Evolutionary conservation across 106 monocot species (phyloP).

Genomic region (Allium cepa): DNA sequence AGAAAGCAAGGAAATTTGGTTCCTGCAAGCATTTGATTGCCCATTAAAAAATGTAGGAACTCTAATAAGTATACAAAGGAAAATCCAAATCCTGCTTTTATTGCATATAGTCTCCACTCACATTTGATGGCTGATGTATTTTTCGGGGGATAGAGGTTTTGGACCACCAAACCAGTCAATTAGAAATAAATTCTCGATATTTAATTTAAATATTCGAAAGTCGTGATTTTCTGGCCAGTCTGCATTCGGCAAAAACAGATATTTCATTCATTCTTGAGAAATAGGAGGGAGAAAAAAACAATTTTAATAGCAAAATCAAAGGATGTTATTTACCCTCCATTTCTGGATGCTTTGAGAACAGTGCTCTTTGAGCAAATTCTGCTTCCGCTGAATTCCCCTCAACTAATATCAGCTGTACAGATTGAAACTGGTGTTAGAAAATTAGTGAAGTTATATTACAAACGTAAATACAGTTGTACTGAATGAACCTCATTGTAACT

Average conservation of each 20-base stretch:
- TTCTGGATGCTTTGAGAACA: constrained; percentile 21
- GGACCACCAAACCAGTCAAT: constrained; percentile 35
- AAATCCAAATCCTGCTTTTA: no score
- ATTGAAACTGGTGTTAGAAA: no score
- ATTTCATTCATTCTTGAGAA: not conserved
- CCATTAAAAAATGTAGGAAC: no score
- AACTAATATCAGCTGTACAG: constrained; percentile 16
- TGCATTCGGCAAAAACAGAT: constrained; percentile 4
- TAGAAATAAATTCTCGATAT: constrained; percentile 28
- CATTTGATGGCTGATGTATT: constrained; percentile 18
- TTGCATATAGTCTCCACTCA: constrained; percentile 4
- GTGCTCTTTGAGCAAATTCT: constrained; percentile 11
- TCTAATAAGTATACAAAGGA: no score
- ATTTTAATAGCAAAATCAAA: no score
- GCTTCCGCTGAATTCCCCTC: constrained; percentile 10
- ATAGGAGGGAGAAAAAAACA: no score
- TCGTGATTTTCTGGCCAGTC: constrained; percentile 24
- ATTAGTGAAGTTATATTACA: no score
- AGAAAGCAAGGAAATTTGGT: no score
- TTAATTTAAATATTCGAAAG: constrained; percentile 23
- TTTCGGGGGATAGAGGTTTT: constrained; percentile 16
- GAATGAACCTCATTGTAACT: no score
- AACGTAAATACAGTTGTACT: no score
- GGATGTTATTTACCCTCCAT: constrained; percentile 10
- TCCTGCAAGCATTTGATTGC: no score